A percentile compares a stretch with the other conserved stretches of the same genome.
Conservation (phyloP, 805 yeast genomes). For the Ogataea siamensis region DNA sequence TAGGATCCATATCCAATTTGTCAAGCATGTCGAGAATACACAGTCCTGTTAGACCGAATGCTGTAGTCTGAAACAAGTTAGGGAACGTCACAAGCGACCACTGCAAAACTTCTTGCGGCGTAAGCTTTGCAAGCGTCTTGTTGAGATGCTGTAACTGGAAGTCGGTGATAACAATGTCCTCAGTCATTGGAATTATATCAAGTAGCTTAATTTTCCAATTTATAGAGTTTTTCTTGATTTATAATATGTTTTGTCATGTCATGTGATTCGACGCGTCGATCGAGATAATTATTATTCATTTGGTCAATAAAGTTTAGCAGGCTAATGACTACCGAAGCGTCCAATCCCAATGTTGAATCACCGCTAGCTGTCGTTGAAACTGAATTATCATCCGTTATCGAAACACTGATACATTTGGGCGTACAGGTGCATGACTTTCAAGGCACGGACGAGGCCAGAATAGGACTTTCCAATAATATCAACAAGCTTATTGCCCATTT, state of each 20-base stretch:
- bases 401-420: slow-evolving; percentile 84
- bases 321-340: slow-evolving; percentile 32
- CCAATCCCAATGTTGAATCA: slow-evolving; percentile 21
- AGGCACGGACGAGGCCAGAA: slow-evolving; percentile 78
- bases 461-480: slow-evolving; percentile 49
- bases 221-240: neutral
- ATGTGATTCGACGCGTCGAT: slow-evolving; percentile 14
- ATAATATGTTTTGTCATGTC: slow-evolving; percentile 7
- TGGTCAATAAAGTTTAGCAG: neutral
- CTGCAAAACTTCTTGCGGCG: slow-evolving; percentile 69
- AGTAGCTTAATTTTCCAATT: neutral
- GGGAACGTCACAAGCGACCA: slow-evolving; percentile 90
- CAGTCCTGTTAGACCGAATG: slow-evolving; percentile 90
- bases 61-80: slow-evolving; percentile 83
- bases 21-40: slow-evolving; percentile 83
- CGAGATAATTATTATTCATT: neutral
- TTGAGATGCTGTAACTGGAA: slow-evolving; percentile 66
- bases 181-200: slow-evolving; percentile 1
- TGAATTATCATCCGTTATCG: slow-evolving; percentile 55
- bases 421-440: slow-evolving; percentile 91
- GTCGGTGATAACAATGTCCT: slow-evolving; percentile 19
- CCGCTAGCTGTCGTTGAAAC: slow-evolving; percentile 33
- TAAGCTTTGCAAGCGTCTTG: slow-evolving; percentile 47
- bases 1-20: slow-evolving; percentile 43
- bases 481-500: slow-evolving; percentile 39